Conservation (phyloP, 2,329 filamentous ascomycete species). For the Neonectria neomacrospora region DNA sequence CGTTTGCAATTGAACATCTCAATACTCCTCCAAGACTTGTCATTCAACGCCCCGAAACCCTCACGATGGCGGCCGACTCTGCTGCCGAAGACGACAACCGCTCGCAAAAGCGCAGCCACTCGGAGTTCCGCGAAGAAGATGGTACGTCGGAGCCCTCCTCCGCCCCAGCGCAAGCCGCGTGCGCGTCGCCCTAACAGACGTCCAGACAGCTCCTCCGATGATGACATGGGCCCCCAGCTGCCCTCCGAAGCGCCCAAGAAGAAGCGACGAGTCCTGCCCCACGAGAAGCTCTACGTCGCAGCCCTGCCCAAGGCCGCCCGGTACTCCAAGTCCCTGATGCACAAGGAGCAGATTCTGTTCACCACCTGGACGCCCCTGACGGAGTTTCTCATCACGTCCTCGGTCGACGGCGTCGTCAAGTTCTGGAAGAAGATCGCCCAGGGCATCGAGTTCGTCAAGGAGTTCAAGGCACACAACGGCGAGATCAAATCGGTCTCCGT, state of each 20-base stretch:
- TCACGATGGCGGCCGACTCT: constrained; percentile 43
- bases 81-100: constrained; percentile 48
- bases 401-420: constrained; percentile 94
- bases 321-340: constrained; percentile 98
- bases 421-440: constrained; percentile 98
- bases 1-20: neutral
- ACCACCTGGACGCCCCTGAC: constrained; percentile 89
- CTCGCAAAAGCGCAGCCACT: constrained; percentile 63
- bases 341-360: constrained; percentile 93
- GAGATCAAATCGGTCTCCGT: constrained; percentile 86
- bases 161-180: constrained; percentile 7
- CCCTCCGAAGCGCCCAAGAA: constrained; percentile 87
- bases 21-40: neutral
- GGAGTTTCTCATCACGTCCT: constrained; percentile 95
- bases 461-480: constrained; percentile 90
- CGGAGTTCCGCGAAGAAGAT: constrained; percentile 63
- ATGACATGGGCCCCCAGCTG: constrained; percentile 93
- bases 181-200: constrained; percentile 23
- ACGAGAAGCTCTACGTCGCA: constrained; percentile 94
- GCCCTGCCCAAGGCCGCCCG: constrained; percentile 83
- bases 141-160: constrained; percentile 50
- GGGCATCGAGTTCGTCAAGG: constrained; percentile 97
- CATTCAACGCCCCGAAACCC: neutral
- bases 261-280: constrained; percentile 89
- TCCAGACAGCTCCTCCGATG: constrained; percentile 78